These are phyloP conservation scores for Rhizopogon rudus DNA, from an alignment of 768 basidiomycete species.

Conservation along the genomic window DNA sequence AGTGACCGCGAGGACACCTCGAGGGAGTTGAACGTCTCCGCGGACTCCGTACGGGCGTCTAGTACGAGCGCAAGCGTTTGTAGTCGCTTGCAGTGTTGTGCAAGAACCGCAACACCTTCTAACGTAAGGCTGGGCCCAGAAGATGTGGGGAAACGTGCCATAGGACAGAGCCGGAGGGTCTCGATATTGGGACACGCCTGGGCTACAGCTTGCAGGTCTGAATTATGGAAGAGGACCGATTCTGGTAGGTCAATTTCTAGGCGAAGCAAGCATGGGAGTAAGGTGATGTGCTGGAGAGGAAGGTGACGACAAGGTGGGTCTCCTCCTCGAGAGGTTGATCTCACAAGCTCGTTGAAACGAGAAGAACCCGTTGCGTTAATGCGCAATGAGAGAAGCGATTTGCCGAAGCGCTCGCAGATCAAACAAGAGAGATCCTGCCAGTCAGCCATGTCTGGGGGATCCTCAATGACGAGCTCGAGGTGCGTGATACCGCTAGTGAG, in stretches of 20 bases:
- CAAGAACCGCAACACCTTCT: constrained; percentile 56
- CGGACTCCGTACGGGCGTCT: constrained; percentile 46
- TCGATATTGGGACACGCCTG: constrained; percentile 65
- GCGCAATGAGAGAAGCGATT: constrained; percentile 54
- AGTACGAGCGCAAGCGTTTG: constrained; percentile 65
- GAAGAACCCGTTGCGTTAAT: constrained; percentile 63
- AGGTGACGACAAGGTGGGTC: constrained; percentile 59
- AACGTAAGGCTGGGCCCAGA: constrained; percentile 55
- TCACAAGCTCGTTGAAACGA: constrained; percentile 78
- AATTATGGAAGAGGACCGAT: constrained; percentile 58
- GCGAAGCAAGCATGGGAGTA: constrained; percentile 50
- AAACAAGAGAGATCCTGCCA: constrained; percentile 69
- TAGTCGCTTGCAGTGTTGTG: constrained; percentile 52
- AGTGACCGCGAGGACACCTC: constrained; percentile 59
- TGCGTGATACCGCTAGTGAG: constrained; percentile 59
- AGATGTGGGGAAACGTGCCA: constrained; percentile 56
- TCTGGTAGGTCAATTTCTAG: constrained; percentile 78
- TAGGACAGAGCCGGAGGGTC: constrained; percentile 60
- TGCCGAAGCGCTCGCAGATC: constrained; percentile 58
- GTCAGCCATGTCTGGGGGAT: constrained; percentile 68
- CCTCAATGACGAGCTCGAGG: constrained; percentile 74
- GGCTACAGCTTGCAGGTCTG: constrained; percentile 56
- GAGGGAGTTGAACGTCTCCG: constrained; percentile 40
- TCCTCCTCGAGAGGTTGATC: constrained; percentile 61
- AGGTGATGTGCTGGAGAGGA: constrained; percentile 52